Percentiles rank a stretch among this genome's conserved stretches.
Evolutionary conservation across 805 yeast genomes (phyloP).

Genomic region (Candida peoriensis): DNA sequence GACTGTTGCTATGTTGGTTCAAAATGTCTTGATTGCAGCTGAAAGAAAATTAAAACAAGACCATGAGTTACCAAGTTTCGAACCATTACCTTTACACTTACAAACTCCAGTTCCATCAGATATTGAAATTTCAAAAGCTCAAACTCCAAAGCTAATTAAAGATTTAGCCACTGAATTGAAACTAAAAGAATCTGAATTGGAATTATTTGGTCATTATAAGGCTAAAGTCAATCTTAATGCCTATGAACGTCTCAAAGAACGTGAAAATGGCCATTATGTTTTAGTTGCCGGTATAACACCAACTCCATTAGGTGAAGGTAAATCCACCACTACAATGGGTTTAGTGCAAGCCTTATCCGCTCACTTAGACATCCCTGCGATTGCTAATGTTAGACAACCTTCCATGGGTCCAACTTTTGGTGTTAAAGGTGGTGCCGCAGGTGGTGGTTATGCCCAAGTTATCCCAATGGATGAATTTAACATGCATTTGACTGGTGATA

Average conservation of each 20-base stretch:
- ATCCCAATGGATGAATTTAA: constrained; percentile 88
- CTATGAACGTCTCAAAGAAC: constrained; percentile 55
- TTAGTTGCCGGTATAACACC: constrained; percentile 83
- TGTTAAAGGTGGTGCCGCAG: constrained; percentile 88
- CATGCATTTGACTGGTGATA: constrained; percentile 83
- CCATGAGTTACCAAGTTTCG: constrained; percentile 6
- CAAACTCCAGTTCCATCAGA: constrained; percentile 75
- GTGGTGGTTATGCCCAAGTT: constrained; percentile 85
- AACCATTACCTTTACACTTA: constrained; percentile 52
- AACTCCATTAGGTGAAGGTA: constrained; percentile 83
- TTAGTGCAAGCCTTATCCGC: constrained; percentile 79
- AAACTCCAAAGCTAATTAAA: constrained; percentile 63
- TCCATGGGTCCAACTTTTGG: constrained; percentile 89
- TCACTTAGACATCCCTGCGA: constrained; percentile 59
- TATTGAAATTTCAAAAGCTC: constrained; percentile 71
- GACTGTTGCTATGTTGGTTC: constrained; percentile 83
- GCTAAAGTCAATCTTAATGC: constrained; percentile 68
- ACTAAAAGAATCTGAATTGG: constrained; percentile 60
- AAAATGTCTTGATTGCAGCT: constrained; percentile 80
- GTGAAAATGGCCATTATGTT: constrained; percentile 64
- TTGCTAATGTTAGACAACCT: constrained; percentile 84
- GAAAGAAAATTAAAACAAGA: constrained; percentile 29
- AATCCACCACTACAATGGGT: constrained; percentile 80
- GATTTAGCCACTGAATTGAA: constrained; percentile 69
- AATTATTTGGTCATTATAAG: constrained; percentile 70